A percentile compares a stretch with the other conserved stretches of the same genome.
Evolutionary conservation across 2,329 filamentous ascomycete genomes (phyloP).

Genomic region (Westerdykella ornata): DNA sequence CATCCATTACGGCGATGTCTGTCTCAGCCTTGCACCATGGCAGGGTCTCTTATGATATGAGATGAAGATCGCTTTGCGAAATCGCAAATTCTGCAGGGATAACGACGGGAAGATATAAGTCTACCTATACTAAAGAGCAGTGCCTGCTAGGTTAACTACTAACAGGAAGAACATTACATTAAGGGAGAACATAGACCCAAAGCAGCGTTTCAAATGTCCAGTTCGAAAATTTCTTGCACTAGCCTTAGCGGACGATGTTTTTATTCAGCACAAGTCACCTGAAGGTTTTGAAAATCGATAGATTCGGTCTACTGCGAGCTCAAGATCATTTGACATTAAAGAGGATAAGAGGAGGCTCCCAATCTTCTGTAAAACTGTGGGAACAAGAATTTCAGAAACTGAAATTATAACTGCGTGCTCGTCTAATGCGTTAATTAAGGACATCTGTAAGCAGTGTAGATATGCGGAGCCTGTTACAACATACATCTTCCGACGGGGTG

Average conservation of each 20-base stretch:
- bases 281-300: neutral
- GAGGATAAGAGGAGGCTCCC: neutral
- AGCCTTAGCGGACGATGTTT: neutral
- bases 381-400: neutral
- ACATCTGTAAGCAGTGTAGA: neutral
- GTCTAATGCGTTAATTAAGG: neutral
- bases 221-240: neutral
- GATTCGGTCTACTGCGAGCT: neutral
- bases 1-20: neutral
- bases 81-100: neutral
- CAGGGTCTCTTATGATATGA: neutral
- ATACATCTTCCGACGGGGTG: neutral
- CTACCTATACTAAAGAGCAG: neutral
- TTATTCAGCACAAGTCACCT: neutral
- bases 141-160: neutral
- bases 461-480: neutral
- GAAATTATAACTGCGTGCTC: neutral
- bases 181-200: neutral
- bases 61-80: neutral
- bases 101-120: neutral
- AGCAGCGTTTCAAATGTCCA: neutral
- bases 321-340: neutral
- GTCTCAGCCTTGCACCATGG: neutral
- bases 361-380: neutral
- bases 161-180: neutral